Percentiles rank a stretch among this genome's conserved stretches.
Evolutionary conservation across 257 asterid genomes (phyloP).

Genomic region (Fraxinus excelsior): DNA sequence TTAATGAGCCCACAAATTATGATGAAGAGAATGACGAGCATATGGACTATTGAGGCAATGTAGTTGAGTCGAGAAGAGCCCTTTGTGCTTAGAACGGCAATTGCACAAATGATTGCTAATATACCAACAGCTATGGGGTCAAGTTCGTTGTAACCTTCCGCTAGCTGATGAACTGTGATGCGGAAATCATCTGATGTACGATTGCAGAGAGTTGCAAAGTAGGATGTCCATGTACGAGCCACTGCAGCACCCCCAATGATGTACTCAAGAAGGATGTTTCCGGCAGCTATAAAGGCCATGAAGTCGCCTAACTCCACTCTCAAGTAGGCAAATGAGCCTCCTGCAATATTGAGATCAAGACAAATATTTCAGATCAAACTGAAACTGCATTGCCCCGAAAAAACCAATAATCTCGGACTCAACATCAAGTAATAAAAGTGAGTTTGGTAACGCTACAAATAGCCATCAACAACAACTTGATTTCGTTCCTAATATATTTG

Average conservation of each 20-base stretch:
- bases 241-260: constrained; percentile 80
- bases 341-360: constrained; percentile 22
- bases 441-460: neutral
- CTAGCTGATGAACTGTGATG: constrained; percentile 34
- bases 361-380: neutral
- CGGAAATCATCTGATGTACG: constrained; percentile 50
- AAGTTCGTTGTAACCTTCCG: constrained; percentile 58
- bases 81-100: constrained; percentile 58
- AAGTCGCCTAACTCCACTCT: constrained; percentile 92
- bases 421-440: neutral
- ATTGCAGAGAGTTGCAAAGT: constrained; percentile 67
- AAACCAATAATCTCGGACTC: neutral
- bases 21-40: constrained; percentile 54
- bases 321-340: constrained; percentile 88
- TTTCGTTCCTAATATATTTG: neutral
- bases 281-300: constrained; percentile 82
- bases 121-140: constrained; percentile 76
- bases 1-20: constrained; percentile 54
- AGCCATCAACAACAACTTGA: neutral
- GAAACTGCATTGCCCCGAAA: neutral
- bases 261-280: constrained; percentile 80
- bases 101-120: constrained; percentile 33
- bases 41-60: constrained; percentile 54
- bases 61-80: constrained; percentile 68
- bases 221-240: constrained; percentile 90